Percentiles rank a stretch among this genome's conserved stretches.
phyloP scores from a whole-genome alignment of 257 asterid species.

The Oldenlandia corymbosa region DNA sequence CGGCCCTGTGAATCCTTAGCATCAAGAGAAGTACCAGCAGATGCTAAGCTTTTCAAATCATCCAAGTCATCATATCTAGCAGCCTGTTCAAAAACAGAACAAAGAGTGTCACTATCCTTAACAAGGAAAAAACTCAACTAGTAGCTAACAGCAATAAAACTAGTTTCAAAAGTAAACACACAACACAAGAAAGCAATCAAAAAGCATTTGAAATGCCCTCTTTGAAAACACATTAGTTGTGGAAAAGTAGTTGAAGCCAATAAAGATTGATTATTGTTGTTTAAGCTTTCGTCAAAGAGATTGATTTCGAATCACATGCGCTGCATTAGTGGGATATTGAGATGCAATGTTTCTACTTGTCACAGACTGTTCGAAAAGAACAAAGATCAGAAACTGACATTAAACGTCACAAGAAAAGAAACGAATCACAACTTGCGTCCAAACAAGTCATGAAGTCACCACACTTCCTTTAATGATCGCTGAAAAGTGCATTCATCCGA shows the following conservation, averaged over 20 bases:
- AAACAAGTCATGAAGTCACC: too few relatives aligned
- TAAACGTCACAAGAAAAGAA: background rate
- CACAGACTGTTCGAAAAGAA: background rate
- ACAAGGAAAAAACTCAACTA: conserved; percentile 6
- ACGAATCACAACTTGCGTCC: too few relatives aligned
- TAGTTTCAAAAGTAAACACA: background rate
- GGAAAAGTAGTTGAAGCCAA: background rate
- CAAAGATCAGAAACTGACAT: background rate
- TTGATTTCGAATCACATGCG: background rate
- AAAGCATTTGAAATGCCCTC: background rate
- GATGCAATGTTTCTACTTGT: background rate
- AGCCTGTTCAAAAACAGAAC: conserved; percentile 43
- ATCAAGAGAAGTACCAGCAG: conserved; percentile 57
- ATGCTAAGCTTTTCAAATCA: conserved; percentile 47
- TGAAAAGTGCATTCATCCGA: too few relatives aligned
- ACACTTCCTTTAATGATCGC: too few relatives aligned
- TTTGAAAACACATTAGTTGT: background rate
- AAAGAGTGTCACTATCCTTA: background rate
- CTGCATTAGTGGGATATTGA: too few relatives aligned
- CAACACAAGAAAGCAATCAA: background rate
- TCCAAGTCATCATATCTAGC: conserved; percentile 77
- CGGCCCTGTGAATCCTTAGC: conserved; percentile 78
- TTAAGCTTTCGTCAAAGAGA: background rate
- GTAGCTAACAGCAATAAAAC: conserved; percentile 1
- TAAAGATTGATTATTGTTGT: background rate